phyloP scores from a whole-genome alignment of 805 yeast species.

The Suhomyces canberraensis region DNA sequence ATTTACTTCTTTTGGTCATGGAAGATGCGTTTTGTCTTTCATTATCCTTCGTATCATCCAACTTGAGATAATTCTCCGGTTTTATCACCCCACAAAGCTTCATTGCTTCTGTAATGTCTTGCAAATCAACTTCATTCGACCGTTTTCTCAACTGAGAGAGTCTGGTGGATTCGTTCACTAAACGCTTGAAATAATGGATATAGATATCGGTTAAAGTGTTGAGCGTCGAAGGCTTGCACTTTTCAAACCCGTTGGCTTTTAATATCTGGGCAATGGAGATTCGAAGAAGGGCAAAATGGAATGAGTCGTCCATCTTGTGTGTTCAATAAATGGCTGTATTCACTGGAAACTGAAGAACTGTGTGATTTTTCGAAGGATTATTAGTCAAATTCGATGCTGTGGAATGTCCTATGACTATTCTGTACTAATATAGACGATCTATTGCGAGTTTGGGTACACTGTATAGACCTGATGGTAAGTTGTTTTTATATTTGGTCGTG shows the following conservation, averaged over 20 bases:
- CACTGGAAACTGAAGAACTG: no score
- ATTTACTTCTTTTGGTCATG: constrained; percentile 12
- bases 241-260: constrained; percentile 80
- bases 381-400: no score
- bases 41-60: constrained; percentile 25
- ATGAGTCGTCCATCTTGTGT: constrained; percentile 35
- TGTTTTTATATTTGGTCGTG: no score
- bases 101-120: constrained; percentile 73
- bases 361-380: no score
- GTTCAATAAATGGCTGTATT: no score
- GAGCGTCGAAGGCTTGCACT: constrained; percentile 65
- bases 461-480: no score
- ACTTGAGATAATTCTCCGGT: constrained; percentile 55
- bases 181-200: constrained; percentile 55
- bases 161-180: constrained; percentile 49
- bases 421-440: no score
- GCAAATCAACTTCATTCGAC: constrained; percentile 45
- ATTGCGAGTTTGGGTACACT: no score
- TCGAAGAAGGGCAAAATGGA: constrained; percentile 36
- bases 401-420: no score
- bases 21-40: constrained; percentile 12
- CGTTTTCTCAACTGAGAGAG: constrained; percentile 45
- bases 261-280: constrained; percentile 53
- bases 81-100: constrained; percentile 58
- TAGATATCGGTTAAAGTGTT: constrained; percentile 78